Base-by-base conservation (phyloP, 768 basidiomycete genomes). In the Pleurotus tuber-regium region DNA sequence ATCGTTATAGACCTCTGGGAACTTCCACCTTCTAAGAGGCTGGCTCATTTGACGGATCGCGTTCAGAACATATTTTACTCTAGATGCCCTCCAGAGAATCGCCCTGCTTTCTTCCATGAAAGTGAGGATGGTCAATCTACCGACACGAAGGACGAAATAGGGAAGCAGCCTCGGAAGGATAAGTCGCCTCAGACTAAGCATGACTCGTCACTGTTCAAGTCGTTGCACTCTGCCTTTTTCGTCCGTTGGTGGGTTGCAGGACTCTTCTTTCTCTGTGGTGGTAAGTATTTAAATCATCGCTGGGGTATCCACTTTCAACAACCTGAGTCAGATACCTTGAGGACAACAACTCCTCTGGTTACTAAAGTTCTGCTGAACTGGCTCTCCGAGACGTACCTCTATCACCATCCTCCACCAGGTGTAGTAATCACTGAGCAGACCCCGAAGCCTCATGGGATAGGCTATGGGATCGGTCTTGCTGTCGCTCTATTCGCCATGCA, bases 401-500 rank as follows among this genome's bases (percentile, higher is more conserved):
- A 66, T 49, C 63, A 59, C 58, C 67, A 55, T 48, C 65, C 67
- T n/a, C 56, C 61, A 4, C 63, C 68, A 2, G 66, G 61, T 23
- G 56, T 71, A 44, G 63, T 62, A 25, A 64, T 58, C 1, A 53
- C 61, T 7, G 49, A 61, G 3, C 63, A 61, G 5, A 41, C 73
- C 7, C 16, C 55, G 1, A 44, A 66, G 51, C 78, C 79, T 2
- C 64, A 61, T 26, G 71, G 72, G 3, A 67, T 82, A 14, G 80
- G 79, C 1, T 77, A 76, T 58, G 80, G 80, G 0, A 74, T 82
- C 43, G 80, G 80, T 2, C 57, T 81, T 4, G 79, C 73, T 3
- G 63, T 79, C 31, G 80, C 67, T 6, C 57, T 80, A 14, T 80
- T 78, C 53, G 67, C 61, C 2, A 82, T 81, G 79, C 78, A 79